Conservation (phyloP, 2,329 filamentous ascomycete genomes). For the Cercospora brassicicola region DNA sequence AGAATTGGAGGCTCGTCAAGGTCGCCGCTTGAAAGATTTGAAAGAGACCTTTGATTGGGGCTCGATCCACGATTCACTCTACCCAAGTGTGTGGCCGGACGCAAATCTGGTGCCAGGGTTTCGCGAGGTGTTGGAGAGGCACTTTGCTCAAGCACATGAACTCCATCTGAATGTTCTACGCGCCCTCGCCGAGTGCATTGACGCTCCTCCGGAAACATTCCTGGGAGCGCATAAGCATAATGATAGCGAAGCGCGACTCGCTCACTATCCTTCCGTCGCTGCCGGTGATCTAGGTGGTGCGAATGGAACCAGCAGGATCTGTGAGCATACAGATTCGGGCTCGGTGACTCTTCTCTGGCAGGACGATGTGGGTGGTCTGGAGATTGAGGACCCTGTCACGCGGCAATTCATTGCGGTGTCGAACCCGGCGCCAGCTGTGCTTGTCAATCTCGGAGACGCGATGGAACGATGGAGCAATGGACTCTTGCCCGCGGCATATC, state of each 20-base stretch:
- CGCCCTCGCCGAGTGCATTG: conserved; percentile 13
- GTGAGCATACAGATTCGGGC: conserved; percentile 20
- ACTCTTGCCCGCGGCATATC: conserved; percentile 13
- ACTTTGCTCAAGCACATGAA: conserved; percentile 10
- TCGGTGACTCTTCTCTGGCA: conserved; percentile 21
- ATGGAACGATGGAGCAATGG: conserved; percentile 23
- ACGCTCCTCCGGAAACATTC: conserved; percentile 7
- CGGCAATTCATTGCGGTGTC: conserved; percentile 14
- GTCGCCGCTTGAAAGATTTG: conserved; percentile 14
- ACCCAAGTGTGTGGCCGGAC: conserved; percentile 19
- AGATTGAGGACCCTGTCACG: conserved; percentile 19
- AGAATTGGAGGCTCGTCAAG: conserved; percentile 10
- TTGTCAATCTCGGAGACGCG: conserved; percentile 22
- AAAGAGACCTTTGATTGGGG: conserved; percentile 22
- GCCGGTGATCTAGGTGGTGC: conserved; percentile 8
- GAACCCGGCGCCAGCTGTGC: conserved; percentile 9
- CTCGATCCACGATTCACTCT: conserved; percentile 9
- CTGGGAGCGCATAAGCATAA: neutral
- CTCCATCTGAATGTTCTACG: conserved; percentile 12
- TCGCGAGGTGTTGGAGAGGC: conserved; percentile 12
- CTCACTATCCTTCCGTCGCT: conserved; percentile 16
- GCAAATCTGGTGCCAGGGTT: conserved; percentile 7
- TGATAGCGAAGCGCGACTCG: conserved; percentile 19
- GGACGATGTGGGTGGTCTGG: conserved; percentile 20
- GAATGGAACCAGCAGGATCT: conserved; percentile 14